A percentile compares a stretch with the other conserved stretches of the same genome.
These are phyloP conservation scores for Pseudocercospora ulei DNA, from an alignment of 2,329 filamentous ascomycete genomes.

Conservation along the genomic window DNA sequence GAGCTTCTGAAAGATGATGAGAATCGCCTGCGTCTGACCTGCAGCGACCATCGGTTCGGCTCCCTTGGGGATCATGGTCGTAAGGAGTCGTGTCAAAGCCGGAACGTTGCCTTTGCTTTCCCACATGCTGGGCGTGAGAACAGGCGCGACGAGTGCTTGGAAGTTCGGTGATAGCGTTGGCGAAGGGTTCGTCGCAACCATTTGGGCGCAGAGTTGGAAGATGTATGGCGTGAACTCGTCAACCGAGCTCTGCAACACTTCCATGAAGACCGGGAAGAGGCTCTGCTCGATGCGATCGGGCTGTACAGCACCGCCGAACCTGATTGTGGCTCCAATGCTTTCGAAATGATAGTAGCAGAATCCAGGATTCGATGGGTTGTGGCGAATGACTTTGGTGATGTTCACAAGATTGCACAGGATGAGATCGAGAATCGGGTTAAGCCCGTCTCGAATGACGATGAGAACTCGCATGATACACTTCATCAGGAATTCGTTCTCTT, in stretches of 20 bases:
- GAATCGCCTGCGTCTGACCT: conserved; percentile 73
- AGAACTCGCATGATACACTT: conserved; percentile 96
- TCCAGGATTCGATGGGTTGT: conserved; percentile 90
- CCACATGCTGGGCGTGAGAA: conserved; percentile 78
- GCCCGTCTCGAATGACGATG: conserved; percentile 80
- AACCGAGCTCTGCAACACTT: conserved; percentile 70
- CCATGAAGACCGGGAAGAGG: conserved; percentile 73
- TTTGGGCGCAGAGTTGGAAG: conserved; percentile 85
- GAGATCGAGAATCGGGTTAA: conserved; percentile 61
- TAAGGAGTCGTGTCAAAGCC: conserved; percentile 73
- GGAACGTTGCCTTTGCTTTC: conserved; percentile 88
- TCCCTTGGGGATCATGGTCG: conserved; percentile 71
- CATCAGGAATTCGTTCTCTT: conserved; percentile 99
- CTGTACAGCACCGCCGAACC: conserved; percentile 59
- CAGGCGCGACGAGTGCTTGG: conserved; percentile 63
- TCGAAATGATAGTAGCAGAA: conserved; percentile 99
- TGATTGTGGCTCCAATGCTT: conserved; percentile 78
- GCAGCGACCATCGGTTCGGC: conserved; percentile 61
- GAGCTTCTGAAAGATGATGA: conserved; percentile 94
- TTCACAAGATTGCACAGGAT: conserved; percentile 75
- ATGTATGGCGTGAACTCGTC: conserved; percentile 94
- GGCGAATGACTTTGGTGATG: conserved; percentile 84
- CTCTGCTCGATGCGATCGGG: conserved; percentile 66
- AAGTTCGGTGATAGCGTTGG: conserved; percentile 73
- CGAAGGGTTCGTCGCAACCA: conserved; percentile 75